Evolutionary conservation across 306 rosid species (phyloP), one percentile per base, ranked within the genome.

Genomic region (Prunus davidiana): DNA sequence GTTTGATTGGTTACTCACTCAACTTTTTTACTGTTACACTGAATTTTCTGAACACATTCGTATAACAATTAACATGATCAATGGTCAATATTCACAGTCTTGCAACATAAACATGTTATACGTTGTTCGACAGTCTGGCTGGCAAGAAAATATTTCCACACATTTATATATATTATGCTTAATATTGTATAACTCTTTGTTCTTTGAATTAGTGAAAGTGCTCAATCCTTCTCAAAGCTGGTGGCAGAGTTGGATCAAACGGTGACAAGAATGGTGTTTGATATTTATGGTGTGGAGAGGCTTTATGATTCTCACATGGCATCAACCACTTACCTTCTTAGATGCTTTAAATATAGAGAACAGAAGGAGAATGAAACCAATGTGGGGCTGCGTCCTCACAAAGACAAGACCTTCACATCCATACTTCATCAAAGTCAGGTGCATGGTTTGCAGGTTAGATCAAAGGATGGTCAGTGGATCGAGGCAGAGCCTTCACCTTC

Each of bases 191-290:
- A 46, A 51, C 18, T 13, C 18, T 56, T 30, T 27, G 8, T 19
- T 65, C 8, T 49, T 19, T 34, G 20, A 57, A 56, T 15, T 76
- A 86, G 89, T 24, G 84, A 74, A 54, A 69, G 12, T 41, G 69
- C 77, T 45, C 25, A 50, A 13, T 30, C 73, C 76, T 82, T 63
- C 66, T 74, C 89, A 20, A 73, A 64, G 41, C n/a, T 57, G 51
- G 58, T 86, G 71, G 71, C 34, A 12, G 82, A 82, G 24, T 18
- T 86, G 55, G 78, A 74, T 20, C 62, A 77, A 50, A 51, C 70
- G 41, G 76, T 72, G 69, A 80, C 82, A 49, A 80, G 65, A 77
- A 86, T 86, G 84, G 64, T 86, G 64, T 77, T 79, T 4, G 89
- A 82, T 19, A 70, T 80, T 70, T 86, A 86, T 60, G 89, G 86